Conservation (phyloP, 129 eudicot species). For the Centaurea solstitialis region DNA sequence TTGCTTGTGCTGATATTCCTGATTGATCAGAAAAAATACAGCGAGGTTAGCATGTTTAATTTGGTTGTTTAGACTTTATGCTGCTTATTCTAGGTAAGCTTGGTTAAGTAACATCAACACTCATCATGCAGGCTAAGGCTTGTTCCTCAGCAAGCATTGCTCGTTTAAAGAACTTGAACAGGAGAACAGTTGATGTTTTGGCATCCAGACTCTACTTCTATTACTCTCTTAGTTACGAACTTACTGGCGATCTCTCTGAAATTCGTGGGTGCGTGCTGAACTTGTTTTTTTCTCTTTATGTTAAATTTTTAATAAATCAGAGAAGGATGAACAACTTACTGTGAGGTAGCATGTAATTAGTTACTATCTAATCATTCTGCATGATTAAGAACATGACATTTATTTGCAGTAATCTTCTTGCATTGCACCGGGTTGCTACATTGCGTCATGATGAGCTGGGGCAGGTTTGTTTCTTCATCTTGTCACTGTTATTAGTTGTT, state of each 20-base stretch:
- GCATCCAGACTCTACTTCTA: constrained; percentile 90
- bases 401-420: constrained; percentile 72
- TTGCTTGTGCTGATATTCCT: constrained; percentile 85
- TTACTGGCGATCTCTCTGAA: constrained; percentile 91
- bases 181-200: constrained; percentile 87
- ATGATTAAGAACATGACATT: constrained; percentile 12
- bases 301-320: not conserved
- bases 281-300: not conserved
- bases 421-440: constrained; percentile 94
- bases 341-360: not conserved
- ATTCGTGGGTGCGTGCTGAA: constrained; percentile 81
- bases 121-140: constrained; percentile 79
- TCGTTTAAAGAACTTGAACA: constrained; percentile 85
- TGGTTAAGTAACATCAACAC: not conserved
- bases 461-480: constrained; percentile 61
- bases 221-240: constrained; percentile 94
- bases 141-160: constrained; percentile 96
- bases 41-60: constrained; percentile 56
- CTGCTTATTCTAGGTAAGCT: not conserved
- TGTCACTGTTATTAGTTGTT: not conserved
- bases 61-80: not conserved
- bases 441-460: constrained; percentile 97
- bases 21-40: constrained; percentile 82
- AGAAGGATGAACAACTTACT: not conserved
- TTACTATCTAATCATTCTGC: constrained; percentile 2